Evolutionary conservation across 345 rosid species (phyloP).

Genomic region (Populus euphratica): DNA sequence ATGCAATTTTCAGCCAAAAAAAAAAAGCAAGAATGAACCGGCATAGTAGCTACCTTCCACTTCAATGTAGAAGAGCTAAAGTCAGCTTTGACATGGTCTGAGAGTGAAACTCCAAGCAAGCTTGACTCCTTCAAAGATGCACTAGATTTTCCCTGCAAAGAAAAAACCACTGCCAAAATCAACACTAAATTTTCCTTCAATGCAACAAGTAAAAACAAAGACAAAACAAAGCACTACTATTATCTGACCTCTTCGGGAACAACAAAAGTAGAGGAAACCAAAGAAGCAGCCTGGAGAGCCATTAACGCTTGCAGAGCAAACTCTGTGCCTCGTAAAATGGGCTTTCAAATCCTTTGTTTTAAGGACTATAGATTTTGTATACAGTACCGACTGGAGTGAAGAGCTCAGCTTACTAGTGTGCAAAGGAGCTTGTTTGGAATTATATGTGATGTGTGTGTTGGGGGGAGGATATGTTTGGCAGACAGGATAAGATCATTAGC

Average conservation of each 20-base stretch:
- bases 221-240: background rate
- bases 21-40: background rate
- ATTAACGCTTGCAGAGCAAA: conserved; percentile 21
- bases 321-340: background rate
- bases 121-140: conserved; percentile 66
- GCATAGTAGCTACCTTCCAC: conserved; percentile 45
- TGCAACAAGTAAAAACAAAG: background rate
- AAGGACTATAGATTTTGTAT: background rate
- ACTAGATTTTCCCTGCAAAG: conserved; percentile 51
- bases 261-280: conserved; percentile 60
- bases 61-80: conserved; percentile 49
- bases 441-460: conserved; percentile 21
- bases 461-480: conserved; percentile 23
- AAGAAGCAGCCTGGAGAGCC: conserved; percentile 79
- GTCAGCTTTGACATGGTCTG: conserved; percentile 54
- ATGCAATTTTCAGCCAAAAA: background rate
- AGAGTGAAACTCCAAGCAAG: conserved; percentile 68
- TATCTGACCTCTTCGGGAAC: conserved; percentile 59
- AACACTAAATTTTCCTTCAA: background rate
- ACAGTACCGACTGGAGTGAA: background rate
- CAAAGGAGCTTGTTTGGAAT: conserved; percentile 1
- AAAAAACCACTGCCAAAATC: conserved; percentile 1
- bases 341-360: background rate
- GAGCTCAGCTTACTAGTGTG: background rate
- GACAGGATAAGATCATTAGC: conserved; percentile 54